Conservation (phyloP, 371 early-diverging fungal species). For the Mortierella sp. region DNA sequence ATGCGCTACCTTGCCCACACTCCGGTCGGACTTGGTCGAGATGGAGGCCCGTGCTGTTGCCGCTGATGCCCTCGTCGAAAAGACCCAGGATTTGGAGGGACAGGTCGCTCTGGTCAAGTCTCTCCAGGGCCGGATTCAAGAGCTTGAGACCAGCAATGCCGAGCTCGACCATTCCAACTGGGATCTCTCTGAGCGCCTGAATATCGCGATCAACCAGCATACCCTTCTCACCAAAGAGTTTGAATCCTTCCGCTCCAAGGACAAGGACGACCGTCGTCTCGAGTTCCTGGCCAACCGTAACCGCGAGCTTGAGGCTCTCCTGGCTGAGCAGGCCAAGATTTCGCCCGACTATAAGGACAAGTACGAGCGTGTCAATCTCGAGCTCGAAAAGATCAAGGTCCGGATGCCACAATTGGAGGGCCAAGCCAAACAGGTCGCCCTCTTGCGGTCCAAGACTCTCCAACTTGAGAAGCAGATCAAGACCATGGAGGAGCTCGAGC, state of each 20-base stretch:
- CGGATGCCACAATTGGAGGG: slow-evolving; percentile 52
- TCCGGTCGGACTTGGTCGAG: slow-evolving; percentile 45
- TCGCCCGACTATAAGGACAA: slow-evolving; percentile 53
- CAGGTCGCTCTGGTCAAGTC: slow-evolving; percentile 44
- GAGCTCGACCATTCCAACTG: slow-evolving; percentile 55
- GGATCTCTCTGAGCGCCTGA: slow-evolving; percentile 47
- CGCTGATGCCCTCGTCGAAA: slow-evolving; percentile 44
- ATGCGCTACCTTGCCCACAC: slow-evolving; percentile 21
- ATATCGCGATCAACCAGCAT: slow-evolving; percentile 54
- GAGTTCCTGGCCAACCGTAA: slow-evolving; percentile 36
- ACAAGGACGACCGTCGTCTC: slow-evolving; percentile 53
- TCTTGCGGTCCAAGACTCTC: slow-evolving; percentile 37
- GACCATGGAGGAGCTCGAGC: slow-evolving; percentile 52
- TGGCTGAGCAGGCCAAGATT: slow-evolving; percentile 37
- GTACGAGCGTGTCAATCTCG: slow-evolving; percentile 41
- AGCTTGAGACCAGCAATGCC: slow-evolving; percentile 53
- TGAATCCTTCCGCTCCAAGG: slow-evolving; percentile 54
- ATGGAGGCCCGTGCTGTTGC: slow-evolving; percentile 53
- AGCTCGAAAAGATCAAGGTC: slow-evolving; percentile 50
- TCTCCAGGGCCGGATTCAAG: slow-evolving; percentile 50
- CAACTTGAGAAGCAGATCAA: slow-evolving; percentile 57
- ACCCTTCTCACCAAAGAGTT: slow-evolving; percentile 47
- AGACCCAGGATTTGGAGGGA: slow-evolving; percentile 51
- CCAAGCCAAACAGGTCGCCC: slow-evolving; percentile 51
- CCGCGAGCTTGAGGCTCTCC: slow-evolving; percentile 40